Evolutionary conservation across 2,329 filamentous ascomycete species (phyloP).

Genomic region (Periglandula ipomoeae): DNA sequence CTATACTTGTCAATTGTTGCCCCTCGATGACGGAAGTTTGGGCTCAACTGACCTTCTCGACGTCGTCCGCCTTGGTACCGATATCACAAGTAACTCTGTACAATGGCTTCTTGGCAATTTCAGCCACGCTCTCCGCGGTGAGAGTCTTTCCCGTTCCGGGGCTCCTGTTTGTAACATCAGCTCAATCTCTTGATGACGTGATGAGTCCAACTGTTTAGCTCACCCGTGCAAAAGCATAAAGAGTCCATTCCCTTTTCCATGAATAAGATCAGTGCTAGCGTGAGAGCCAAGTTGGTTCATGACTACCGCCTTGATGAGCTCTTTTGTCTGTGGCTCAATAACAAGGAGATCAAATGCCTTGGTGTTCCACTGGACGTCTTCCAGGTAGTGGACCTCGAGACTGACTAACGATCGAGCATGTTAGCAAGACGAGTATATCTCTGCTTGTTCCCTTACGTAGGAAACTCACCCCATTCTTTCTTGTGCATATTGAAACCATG

Average conservation of each 20-base stretch:
- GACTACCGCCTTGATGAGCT: not conserved
- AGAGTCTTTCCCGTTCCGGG: conserved; percentile 41
- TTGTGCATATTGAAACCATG: conserved; percentile 1
- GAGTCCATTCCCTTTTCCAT: conserved; percentile 35
- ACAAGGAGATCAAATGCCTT: not conserved
- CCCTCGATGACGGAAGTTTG: too few species aligned
- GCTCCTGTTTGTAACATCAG: conserved; percentile 17
- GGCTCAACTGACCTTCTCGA: not conserved
- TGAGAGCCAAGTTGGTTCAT: not conserved
- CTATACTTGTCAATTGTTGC: too few species aligned
- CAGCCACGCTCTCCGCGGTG: conserved; percentile 34
- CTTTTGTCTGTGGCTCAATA: not conserved
- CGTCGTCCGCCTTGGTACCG: not conserved
- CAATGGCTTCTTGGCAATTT: conserved; percentile 32
- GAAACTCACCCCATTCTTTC: conserved; percentile 1
- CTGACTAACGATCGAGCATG: not conserved
- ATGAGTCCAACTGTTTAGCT: too few species aligned
- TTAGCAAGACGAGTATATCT: not conserved
- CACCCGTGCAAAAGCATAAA: conserved; percentile 33
- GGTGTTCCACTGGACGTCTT: not conserved
- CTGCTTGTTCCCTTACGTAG: not conserved
- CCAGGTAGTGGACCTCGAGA: not conserved
- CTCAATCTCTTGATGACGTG: too few species aligned
- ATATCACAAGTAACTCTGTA: conserved; percentile 34
- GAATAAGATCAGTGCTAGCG: conserved; percentile 20